A percentile compares a stretch with the other conserved stretches of the same genome.
Evolutionary conservation across 176 grass and related monocot species (phyloP).

Genomic region (Oryza australiensis): DNA sequence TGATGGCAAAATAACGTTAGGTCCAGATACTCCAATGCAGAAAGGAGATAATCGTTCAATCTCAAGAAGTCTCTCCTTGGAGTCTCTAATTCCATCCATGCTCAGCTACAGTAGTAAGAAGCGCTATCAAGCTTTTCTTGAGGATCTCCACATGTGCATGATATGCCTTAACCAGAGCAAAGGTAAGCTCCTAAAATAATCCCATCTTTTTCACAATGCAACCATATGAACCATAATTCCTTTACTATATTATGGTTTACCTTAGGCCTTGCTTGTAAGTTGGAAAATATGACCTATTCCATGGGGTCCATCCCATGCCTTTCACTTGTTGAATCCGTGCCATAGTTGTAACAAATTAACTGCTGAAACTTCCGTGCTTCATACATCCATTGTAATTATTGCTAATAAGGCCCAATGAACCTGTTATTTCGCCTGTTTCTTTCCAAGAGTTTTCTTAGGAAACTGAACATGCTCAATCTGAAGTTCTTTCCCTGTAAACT

Average conservation of each 20-base stretch:
- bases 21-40: not conserved
- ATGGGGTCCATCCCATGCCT: not conserved
- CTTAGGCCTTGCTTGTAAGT: not conserved
- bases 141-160: conserved; percentile 44
- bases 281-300: not conserved
- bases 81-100: conserved; percentile 51
- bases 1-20: conserved; percentile 39
- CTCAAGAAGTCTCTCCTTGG: conserved; percentile 31
- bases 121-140: conserved; percentile 45
- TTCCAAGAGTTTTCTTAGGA: not conserved
- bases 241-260: too few relatives aligned
- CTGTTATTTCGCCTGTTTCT: not conserved
- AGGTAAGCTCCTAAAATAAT: not conserved
- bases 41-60: conserved; percentile 30
- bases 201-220: not conserved
- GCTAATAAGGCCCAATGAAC: not conserved
- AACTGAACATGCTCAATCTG: not conserved
- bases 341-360: not conserved
- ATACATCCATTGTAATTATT: not conserved
- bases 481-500: not conserved
- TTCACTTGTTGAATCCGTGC: not conserved
- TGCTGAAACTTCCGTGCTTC: not conserved
- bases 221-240: too few relatives aligned
- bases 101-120: conserved; percentile 41
- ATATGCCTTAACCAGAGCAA: conserved; percentile 50